phyloP scores from a whole-genome alignment of 148 eudicot species.

The Camellia granthamiana region DNA sequence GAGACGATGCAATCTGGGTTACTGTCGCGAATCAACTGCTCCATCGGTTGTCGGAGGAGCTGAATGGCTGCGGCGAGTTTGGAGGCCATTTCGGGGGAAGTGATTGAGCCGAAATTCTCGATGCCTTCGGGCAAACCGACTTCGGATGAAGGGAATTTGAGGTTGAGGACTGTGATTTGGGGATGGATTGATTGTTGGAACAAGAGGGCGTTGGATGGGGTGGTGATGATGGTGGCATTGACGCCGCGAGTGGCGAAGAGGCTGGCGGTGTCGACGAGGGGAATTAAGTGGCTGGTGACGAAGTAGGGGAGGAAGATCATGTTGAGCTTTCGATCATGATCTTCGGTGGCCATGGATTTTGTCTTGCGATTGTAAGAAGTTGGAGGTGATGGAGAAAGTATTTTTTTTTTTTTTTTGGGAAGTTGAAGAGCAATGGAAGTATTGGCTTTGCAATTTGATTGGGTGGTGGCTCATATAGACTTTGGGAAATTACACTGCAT shows the following conservation, averaged over 20 bases:
- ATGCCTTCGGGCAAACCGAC: conserved; percentile 28
- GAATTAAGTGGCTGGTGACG: conserved; percentile 50
- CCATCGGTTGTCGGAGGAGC: conserved; percentile 26
- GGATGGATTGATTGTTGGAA: not conserved
- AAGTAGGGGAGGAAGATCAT: conserved; percentile 41
- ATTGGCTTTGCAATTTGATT: too few species aligned
- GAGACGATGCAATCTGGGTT: conserved; percentile 39
- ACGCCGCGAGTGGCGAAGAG: conserved; percentile 31
- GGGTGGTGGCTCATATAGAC: too few species aligned
- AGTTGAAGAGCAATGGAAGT: too few species aligned
- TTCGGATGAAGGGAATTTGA: conserved; percentile 33
- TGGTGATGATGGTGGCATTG: conserved; percentile 38
- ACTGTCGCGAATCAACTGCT: conserved; percentile 17
- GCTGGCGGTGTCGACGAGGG: conserved; percentile 37
- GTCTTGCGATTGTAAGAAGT: too few species aligned
- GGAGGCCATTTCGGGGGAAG: not conserved
- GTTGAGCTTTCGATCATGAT: conserved; percentile 9
- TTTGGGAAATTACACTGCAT: fast-evolving
- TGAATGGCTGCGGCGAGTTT: conserved; percentile 16
- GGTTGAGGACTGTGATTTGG: conserved; percentile 13
- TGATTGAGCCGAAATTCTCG: conserved; percentile 25
- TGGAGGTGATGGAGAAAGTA: too few species aligned
- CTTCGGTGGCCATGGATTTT: not conserved
- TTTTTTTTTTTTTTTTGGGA: too few species aligned
- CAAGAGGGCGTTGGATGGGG: conserved; percentile 34